Percentiles rank a stretch among this genome's conserved stretches.
These are phyloP conservation scores for Metarhizium humberi DNA, from an alignment of 2,329 filamentous ascomycete species.

Conservation along the genomic window DNA sequence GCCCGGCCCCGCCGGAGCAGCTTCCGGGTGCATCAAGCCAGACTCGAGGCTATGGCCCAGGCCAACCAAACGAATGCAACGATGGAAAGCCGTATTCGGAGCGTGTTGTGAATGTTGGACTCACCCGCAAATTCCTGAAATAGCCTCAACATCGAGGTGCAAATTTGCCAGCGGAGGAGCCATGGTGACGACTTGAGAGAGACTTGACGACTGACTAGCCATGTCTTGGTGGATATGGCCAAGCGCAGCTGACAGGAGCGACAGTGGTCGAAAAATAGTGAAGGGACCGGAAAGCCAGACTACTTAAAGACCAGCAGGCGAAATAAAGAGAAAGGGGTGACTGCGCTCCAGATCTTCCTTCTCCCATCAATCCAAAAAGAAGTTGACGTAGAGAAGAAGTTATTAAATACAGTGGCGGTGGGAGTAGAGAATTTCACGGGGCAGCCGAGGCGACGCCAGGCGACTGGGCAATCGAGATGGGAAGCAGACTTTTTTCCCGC, in stretches of 20 bases:
- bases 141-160: conserved; percentile 77
- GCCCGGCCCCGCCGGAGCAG: not conserved
- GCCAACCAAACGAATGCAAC: not conserved
- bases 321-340: not conserved
- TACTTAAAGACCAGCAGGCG: not conserved
- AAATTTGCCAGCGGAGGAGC: conserved; percentile 45
- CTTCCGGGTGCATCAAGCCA: not conserved
- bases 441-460: not conserved
- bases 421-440: not conserved
- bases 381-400: not conserved
- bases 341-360: not conserved
- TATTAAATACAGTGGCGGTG: not conserved
- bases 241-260: not conserved
- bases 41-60: not conserved
- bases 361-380: not conserved
- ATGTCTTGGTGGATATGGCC: not conserved
- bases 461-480: not conserved
- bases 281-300: not conserved
- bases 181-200: conserved; percentile 24
- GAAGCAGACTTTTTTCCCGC: not conserved
- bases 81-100: not conserved
- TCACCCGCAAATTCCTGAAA: conserved; percentile 85
- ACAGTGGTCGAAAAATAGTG: not conserved
- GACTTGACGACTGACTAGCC: not conserved
- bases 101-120: conserved; percentile 14